These are phyloP conservation scores for Penicillium thymicola DNA, from an alignment of 2,329 filamentous ascomycete species.

Conservation along the genomic window DNA sequence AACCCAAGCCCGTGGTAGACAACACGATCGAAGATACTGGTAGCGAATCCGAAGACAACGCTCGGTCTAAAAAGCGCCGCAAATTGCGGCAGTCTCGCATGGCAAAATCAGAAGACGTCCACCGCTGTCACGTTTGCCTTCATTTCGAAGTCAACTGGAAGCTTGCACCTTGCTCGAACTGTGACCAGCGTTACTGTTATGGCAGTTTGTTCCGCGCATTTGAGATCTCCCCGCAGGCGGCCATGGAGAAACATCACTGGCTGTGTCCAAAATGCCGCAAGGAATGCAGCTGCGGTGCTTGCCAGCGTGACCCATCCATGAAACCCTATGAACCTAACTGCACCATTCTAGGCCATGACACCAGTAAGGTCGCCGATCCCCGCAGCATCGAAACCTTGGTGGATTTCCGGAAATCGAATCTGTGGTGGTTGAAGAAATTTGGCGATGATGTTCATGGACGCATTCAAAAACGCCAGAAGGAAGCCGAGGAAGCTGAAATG, in stretches of 20 bases:
- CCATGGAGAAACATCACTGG: constrained; percentile 80
- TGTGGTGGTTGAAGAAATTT: constrained; percentile 72
- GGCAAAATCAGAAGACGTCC: constrained; percentile 51
- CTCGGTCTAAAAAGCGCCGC: constrained; percentile 60
- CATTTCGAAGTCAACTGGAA: constrained; percentile 80
- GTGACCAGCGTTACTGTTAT: constrained; percentile 79
- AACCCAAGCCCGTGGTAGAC: constrained; percentile 50
- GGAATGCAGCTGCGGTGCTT: constrained; percentile 83
- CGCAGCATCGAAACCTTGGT: constrained; percentile 87
- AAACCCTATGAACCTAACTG: constrained; percentile 81
- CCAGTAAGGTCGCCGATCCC: constrained; percentile 81
- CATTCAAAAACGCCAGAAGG: constrained; percentile 49
- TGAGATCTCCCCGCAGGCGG: constrained; percentile 78
- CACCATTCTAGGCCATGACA: constrained; percentile 86
- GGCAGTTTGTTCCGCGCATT: constrained; percentile 90
- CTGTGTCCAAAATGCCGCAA: constrained; percentile 81
- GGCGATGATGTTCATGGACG: constrained; percentile 47
- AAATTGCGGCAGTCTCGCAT: constrained; percentile 52
- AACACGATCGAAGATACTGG: constrained; percentile 31
- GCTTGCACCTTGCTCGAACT: constrained; percentile 75
- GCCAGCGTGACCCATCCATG: constrained; percentile 66
- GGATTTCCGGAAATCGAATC: constrained; percentile 85
- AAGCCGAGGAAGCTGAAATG: constrained; percentile 44
- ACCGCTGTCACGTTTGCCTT: constrained; percentile 76
- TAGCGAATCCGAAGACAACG: constrained; percentile 57